phyloP scores from a whole-genome alignment of 768 basidiomycete species.

The Mycena venus region DNA sequence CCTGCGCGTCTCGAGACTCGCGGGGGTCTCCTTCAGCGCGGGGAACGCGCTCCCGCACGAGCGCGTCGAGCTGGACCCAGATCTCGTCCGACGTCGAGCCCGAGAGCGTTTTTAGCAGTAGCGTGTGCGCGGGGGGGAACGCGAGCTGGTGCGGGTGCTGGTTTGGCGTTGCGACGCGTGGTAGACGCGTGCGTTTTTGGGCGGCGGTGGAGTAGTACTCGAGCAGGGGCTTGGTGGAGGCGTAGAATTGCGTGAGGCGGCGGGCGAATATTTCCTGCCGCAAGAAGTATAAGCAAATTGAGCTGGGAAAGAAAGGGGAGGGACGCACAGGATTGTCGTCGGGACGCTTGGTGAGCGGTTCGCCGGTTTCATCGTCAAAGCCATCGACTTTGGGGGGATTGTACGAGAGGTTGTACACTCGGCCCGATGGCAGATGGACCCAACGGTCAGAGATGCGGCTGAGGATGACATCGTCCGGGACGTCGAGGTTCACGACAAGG shows the following conservation, averaged over 20 bases:
- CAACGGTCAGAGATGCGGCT: slow-evolving; percentile 91
- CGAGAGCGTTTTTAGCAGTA: slow-evolving; percentile 70
- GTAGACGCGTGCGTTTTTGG: slow-evolving; percentile 39
- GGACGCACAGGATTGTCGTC: slow-evolving; percentile 87
- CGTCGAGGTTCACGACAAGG: slow-evolving; percentile 88
- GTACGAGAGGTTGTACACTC: slow-evolving; percentile 92
- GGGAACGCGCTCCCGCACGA: slow-evolving; percentile 73
- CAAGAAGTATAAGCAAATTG: slow-evolving; percentile 18
- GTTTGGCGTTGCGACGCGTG: slow-evolving; percentile 45
- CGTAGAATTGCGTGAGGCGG: slow-evolving; percentile 83
- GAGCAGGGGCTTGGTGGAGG: slow-evolving; percentile 85
- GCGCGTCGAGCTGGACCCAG: slow-evolving; percentile 84
- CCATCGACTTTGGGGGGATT: slow-evolving; percentile 87
- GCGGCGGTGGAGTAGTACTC: slow-evolving; percentile 69
- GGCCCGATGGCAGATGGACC: slow-evolving; percentile 89
- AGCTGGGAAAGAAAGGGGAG: not conserved
- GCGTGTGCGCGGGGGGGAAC: slow-evolving; percentile 57
- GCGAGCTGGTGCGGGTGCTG: slow-evolving; percentile 66
- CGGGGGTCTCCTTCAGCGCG: slow-evolving; percentile 63
- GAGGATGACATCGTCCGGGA: slow-evolving; percentile 89
- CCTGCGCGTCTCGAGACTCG: slow-evolving; percentile 55
- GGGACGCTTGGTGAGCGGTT: slow-evolving; percentile 87
- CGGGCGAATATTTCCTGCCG: slow-evolving; percentile 82
- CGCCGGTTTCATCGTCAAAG: slow-evolving; percentile 88
- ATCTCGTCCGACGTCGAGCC: slow-evolving; percentile 91